These are phyloP conservation scores for Bolboschoenoplectus hybrid DNA, from an alignment of 202 grass and related monocot species.

Conservation along the genomic window DNA sequence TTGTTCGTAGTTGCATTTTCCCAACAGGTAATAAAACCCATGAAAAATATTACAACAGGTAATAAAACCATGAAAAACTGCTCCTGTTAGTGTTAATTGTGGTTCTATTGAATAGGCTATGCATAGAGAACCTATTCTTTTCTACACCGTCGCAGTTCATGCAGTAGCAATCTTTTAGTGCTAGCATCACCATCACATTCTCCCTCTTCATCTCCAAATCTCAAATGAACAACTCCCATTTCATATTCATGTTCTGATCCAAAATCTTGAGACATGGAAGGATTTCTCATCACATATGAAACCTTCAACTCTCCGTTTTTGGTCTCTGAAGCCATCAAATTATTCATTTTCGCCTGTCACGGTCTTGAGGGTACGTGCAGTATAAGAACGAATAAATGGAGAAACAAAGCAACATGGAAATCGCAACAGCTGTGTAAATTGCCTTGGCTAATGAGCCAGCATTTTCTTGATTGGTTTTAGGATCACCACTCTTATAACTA, in stretches of 20 bases:
- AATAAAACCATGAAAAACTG: too few species aligned
- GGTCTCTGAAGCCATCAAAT: conserved; percentile 48
- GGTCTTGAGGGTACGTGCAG: conserved; percentile 64
- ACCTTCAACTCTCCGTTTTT: conserved; percentile 52
- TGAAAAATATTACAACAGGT: conserved; percentile 50
- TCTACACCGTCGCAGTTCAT: background rate
- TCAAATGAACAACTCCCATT: background rate
- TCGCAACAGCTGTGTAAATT: conserved; percentile 59
- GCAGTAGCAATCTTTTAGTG: background rate
- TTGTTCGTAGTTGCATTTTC: conserved; percentile 64
- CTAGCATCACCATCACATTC: too few species aligned
- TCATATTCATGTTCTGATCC: background rate
- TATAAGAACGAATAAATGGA: conserved; percentile 81
- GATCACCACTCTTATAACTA: conserved; percentile 25
- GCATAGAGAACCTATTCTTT: background rate
- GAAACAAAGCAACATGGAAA: conserved; percentile 70
- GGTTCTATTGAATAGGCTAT: too few species aligned
- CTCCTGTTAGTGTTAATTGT: too few species aligned
- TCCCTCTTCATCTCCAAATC: background rate
- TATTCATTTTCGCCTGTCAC: conserved; percentile 62
- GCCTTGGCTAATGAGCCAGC: conserved; percentile 68
- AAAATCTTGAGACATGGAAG: conserved; percentile 41
- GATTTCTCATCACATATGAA: conserved; percentile 36
- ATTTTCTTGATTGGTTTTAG: conserved; percentile 45
- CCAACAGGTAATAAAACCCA: conserved; percentile 66